Percentiles rank a stretch among this genome's conserved stretches.
These are phyloP conservation scores for Podospora pseudocomata DNA, from an alignment of 495 filamentous ascomycete species.

Conservation along the genomic window DNA sequence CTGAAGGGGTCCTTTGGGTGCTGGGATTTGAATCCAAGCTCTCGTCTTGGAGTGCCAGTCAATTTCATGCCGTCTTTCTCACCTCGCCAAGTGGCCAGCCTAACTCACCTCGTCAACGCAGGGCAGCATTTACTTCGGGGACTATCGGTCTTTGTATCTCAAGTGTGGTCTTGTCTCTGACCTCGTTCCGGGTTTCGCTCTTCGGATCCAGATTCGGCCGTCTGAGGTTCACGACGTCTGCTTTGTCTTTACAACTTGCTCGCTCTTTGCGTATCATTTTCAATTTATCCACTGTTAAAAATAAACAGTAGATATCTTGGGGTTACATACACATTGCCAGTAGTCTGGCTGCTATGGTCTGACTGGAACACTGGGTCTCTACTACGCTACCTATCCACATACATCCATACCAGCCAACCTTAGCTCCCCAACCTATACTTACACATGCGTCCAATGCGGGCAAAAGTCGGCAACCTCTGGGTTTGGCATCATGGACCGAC, in stretches of 20 bases:
- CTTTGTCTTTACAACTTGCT: not conserved
- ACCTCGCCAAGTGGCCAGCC: slow-evolving; percentile 14
- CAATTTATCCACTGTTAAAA: slow-evolving; percentile 18
- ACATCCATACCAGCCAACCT: not conserved
- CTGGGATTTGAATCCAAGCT: slow-evolving; percentile 11
- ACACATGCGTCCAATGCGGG: not conserved
- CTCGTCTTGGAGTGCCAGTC: slow-evolving; percentile 6
- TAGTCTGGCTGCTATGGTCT: not conserved
- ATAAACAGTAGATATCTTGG: slow-evolving; percentile 6
- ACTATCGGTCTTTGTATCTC: not conserved
- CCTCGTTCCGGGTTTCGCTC: slow-evolving; percentile 1
- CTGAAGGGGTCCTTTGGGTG: slow-evolving; percentile 1
- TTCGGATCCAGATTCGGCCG: not conserved
- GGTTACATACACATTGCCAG: slow-evolving; percentile 2
- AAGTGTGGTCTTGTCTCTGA: not conserved
- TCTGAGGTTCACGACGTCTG: slow-evolving; percentile 1
- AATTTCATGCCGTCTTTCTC: slow-evolving; percentile 20
- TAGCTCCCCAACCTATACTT: not conserved
- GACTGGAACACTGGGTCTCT: slow-evolving; percentile 1
- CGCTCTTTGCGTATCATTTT: slow-evolving; percentile 4
- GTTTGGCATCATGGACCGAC: not conserved
- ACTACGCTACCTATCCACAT: not conserved
- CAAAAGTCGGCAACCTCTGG: not conserved
- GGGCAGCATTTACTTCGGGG: not conserved
- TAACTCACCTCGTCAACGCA: not conserved